A percentile compares a stretch with the other conserved stretches of the same genome.
Evolutionary conservation across 2,329 filamentous ascomycete species (phyloP).

Genomic region (Calonectria naviculata): DNA sequence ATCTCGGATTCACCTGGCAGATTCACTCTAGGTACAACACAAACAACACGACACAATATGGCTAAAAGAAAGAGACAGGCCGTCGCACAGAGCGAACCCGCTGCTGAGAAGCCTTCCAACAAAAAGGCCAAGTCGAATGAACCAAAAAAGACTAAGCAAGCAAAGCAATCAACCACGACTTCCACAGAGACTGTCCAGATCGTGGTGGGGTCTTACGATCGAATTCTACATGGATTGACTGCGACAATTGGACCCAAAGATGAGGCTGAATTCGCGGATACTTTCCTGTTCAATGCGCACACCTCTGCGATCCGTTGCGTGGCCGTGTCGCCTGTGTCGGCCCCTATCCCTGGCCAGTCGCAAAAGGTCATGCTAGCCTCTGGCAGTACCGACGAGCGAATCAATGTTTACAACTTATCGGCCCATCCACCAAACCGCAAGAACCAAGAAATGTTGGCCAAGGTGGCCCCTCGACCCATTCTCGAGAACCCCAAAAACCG

Average conservation of each 20-base stretch:
- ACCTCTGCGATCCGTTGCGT: conserved; percentile 89
- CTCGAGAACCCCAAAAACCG: conserved; percentile 88
- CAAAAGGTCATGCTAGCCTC: conserved; percentile 91
- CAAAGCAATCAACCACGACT: conserved; percentile 30
- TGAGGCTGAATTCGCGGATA: conserved; percentile 81
- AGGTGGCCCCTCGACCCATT: conserved; percentile 77
- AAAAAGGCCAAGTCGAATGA: conserved; percentile 43
- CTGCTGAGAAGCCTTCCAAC: conserved; percentile 31
- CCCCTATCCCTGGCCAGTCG: conserved; percentile 67
- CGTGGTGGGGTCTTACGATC: conserved; percentile 92
- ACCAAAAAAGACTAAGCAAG: conserved; percentile 16
- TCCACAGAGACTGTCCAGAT: conserved; percentile 79
- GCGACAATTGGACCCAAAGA: conserved; percentile 67
- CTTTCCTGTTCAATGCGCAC: conserved; percentile 96
- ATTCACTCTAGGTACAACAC: conserved; percentile 21
- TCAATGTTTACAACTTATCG: conserved; percentile 94
- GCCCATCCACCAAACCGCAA: conserved; percentile 70
- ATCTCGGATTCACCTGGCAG: conserved; percentile 15
- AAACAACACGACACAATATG: conserved; percentile 46
- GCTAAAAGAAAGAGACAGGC: conserved; percentile 62
- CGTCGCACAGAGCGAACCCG: conserved; percentile 37
- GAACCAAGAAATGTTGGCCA: conserved; percentile 70
- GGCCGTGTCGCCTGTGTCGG: conserved; percentile 82
- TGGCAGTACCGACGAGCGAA: conserved; percentile 91
- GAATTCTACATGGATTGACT: conserved; percentile 89